A percentile compares a stretch with the other conserved stretches of the same genome.
Evolutionary conservation across 441 rosid genomes (phyloP).

Genomic region (Populus hybrid): DNA sequence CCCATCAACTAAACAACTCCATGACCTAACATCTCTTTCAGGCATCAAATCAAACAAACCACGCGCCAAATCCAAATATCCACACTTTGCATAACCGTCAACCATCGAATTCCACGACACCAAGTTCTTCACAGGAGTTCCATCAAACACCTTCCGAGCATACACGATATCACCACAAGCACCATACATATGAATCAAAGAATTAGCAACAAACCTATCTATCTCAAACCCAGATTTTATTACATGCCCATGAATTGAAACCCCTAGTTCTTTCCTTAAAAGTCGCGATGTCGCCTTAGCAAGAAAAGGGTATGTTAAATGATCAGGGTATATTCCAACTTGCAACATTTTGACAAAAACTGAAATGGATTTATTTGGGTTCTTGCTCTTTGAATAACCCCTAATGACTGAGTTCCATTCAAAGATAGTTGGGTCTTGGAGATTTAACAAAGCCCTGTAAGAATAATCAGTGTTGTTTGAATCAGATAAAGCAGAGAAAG

Average conservation of each 20-base stretch:
- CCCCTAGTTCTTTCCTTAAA: slow-evolving; percentile 36
- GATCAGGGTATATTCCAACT: slow-evolving; percentile 45
- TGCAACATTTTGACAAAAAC: slow-evolving; percentile 53
- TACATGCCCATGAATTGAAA: slow-evolving; percentile 42
- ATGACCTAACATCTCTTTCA: slow-evolving; percentile 66
- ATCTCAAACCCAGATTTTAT: slow-evolving; percentile 45
- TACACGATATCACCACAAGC: slow-evolving; percentile 43
- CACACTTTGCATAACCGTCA: slow-evolving; percentile 67
- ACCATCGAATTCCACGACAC: slow-evolving; percentile 81
- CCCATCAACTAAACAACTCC: slow-evolving; percentile 82
- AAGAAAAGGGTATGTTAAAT: slow-evolving; percentile 71
- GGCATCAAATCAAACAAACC: slow-evolving; percentile 57
- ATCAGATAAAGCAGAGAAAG: slow-evolving; percentile 52
- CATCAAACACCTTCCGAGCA: slow-evolving; percentile 62
- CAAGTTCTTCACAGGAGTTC: slow-evolving; percentile 46
- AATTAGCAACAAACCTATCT: slow-evolving; percentile 60
- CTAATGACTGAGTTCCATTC: slow-evolving; percentile 61
- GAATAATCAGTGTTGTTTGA: slow-evolving; percentile 46
- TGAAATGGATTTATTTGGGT: slow-evolving; percentile 46
- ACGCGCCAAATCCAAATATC: slow-evolving; percentile 48
- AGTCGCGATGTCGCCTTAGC: slow-evolving; percentile 58
- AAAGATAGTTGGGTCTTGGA: slow-evolving; percentile 39
- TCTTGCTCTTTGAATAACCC: slow-evolving; percentile 53
- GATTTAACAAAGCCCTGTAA: slow-evolving; percentile 34
- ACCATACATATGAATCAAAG: slow-evolving; percentile 63